Conservation (phyloP, 108 stramenopile species). For the Craspedostauros australis region DNA sequence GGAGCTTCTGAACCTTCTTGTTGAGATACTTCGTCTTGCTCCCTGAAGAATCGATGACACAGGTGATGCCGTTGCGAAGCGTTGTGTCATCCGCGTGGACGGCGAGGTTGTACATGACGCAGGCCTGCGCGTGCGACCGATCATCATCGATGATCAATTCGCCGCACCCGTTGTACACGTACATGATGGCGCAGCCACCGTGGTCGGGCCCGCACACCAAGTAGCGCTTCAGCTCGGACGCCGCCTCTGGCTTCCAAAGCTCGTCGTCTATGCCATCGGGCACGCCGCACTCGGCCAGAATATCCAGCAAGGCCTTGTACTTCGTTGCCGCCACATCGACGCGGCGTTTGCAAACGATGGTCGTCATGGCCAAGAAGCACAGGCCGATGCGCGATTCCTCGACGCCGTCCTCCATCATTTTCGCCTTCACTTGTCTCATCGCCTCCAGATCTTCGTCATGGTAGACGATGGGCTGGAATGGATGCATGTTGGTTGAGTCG, state of each 20-base stretch:
- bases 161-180: conserved; percentile 14
- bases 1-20: conserved; percentile 16
- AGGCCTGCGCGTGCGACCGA: conserved; percentile 4
- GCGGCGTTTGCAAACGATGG: conserved; percentile 19
- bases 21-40: conserved; percentile 11
- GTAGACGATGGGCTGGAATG: conserved; percentile 13
- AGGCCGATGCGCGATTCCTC: conserved; percentile 5
- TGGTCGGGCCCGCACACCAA: background rate
- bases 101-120: conserved; percentile 14
- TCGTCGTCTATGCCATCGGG: background rate
- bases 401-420: conserved; percentile 4
- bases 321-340: conserved; percentile 23
- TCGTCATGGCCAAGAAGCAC: conserved; percentile 11
- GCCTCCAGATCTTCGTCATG: conserved; percentile 17
- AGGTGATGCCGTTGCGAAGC: conserved; percentile 31
- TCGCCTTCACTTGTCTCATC: conserved; percentile 8
- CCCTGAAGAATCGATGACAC: conserved; percentile 21
- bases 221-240: background rate
- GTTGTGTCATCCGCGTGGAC: conserved; percentile 23
- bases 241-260: background rate
- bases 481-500: too few relatives aligned
- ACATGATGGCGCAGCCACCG: conserved; percentile 11
- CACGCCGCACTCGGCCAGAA: conserved; percentile 1
- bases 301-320: conserved; percentile 9
- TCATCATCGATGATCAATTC: conserved; percentile 8